Conservation (phyloP, 148 eudicot species). For the Chenopodium quinoa region DNA sequence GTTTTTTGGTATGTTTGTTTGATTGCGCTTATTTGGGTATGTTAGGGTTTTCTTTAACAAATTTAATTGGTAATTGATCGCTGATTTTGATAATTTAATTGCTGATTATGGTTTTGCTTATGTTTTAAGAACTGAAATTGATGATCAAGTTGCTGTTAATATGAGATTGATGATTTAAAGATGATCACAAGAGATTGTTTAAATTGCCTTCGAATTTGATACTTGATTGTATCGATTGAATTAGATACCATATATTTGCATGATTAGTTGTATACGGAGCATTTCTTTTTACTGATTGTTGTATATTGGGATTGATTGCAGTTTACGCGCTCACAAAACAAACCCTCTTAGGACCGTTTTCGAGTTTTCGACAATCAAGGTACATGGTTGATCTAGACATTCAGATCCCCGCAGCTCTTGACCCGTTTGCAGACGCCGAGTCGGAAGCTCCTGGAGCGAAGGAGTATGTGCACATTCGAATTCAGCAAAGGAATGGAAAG, state of each 20-base stretch:
- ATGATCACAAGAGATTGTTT: no score
- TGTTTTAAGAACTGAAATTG: no score
- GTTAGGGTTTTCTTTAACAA: no score
- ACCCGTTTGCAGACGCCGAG: conserved; percentile 78
- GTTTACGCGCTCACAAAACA: neutral
- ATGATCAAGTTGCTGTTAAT: no score
- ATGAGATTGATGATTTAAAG: no score
- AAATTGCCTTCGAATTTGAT: no score
- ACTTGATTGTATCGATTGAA: no score
- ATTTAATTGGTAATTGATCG: neutral
- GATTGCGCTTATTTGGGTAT: no score
- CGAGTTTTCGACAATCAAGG: conserved; percentile 29
- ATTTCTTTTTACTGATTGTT: no score
- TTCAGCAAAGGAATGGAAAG: conserved; percentile 84
- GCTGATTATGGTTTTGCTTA: neutral
- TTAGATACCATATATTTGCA: no score
- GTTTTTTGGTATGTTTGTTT: neutral
- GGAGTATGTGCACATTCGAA: conserved; percentile 80
- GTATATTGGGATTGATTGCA: neutral
- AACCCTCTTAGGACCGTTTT: neutral
- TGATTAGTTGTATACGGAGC: no score
- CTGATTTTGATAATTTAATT: no score
- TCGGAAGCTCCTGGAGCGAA: conserved; percentile 61
- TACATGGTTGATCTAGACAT: conserved; percentile 82
- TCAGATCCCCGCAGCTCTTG: conserved; percentile 60